Conservation (phyloP, 2,329 filamentous ascomycete species). For the Neofusicoccum umdonicola region DNA sequence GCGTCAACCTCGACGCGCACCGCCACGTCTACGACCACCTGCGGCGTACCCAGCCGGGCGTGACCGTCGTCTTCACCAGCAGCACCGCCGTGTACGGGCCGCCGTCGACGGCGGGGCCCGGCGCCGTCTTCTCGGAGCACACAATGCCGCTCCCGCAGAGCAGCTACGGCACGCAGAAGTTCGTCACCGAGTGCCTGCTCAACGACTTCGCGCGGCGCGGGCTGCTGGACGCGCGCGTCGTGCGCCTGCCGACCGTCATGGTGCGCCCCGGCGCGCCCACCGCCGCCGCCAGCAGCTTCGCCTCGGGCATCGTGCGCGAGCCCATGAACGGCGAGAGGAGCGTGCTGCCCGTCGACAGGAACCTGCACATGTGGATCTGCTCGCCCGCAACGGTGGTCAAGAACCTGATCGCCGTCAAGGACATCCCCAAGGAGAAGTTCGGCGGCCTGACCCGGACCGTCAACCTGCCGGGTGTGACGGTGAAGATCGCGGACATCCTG, state of each 20-base stretch:
- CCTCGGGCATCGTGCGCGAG: slow-evolving; percentile 63
- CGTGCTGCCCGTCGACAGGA: slow-evolving; percentile 45
- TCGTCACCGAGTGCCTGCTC: slow-evolving; percentile 57
- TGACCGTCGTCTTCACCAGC: slow-evolving; percentile 56
- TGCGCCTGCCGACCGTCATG: slow-evolving; percentile 59
- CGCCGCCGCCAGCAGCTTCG: slow-evolving; percentile 57
- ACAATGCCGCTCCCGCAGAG: slow-evolving; percentile 57
- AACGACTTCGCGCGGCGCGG: slow-evolving; percentile 59
- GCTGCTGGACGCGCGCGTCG: slow-evolving; percentile 54
- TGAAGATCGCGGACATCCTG: slow-evolving; percentile 54
- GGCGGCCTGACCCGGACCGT: slow-evolving; percentile 45
- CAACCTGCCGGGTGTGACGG: slow-evolving; percentile 50
- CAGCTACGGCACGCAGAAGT: slow-evolving; percentile 60
- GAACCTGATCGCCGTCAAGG: slow-evolving; percentile 51
- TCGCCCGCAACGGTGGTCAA: slow-evolving; percentile 52
- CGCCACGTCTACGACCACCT: slow-evolving; percentile 51
- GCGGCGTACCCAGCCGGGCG: slow-evolving; percentile 47
- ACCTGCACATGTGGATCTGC: slow-evolving; percentile 55
- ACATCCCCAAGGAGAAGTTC: slow-evolving; percentile 48
- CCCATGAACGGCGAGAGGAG: slow-evolving; percentile 54
- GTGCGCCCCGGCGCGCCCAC: slow-evolving; percentile 58
- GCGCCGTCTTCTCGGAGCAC: slow-evolving; percentile 15
- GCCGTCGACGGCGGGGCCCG: slow-evolving; percentile 36
- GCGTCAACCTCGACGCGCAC: slow-evolving; percentile 58
- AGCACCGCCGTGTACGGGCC: slow-evolving; percentile 60